Evolutionary conservation across 768 basidiomycete genomes (phyloP).

Genomic region (Clavulina sp.): DNA sequence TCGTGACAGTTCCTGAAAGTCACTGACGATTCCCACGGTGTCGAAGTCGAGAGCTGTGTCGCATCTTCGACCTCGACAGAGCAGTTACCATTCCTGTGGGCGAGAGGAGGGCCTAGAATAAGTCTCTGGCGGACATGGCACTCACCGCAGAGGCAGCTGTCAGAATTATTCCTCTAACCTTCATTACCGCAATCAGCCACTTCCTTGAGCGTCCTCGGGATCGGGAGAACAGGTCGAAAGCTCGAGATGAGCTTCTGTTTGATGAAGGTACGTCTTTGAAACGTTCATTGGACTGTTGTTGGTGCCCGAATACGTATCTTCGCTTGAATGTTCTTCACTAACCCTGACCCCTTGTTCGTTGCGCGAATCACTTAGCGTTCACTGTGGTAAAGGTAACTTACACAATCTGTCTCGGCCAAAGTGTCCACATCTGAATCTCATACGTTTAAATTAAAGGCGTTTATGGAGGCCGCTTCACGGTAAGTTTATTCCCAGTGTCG

Average conservation of each 20-base stretch:
- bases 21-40: too few relatives aligned
- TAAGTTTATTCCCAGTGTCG: constrained; percentile 10
- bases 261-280: too few relatives aligned
- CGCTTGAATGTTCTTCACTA: not conserved
- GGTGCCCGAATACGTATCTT: not conserved
- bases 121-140: not conserved
- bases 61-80: not conserved
- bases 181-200: constrained; percentile 20
- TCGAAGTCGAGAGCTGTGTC: not conserved
- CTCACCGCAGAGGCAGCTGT: not conserved
- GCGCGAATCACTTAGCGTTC: constrained; percentile 1
- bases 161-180: not conserved
- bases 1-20: too few relatives aligned
- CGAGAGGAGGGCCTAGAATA: not conserved
- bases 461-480: constrained; percentile 22
- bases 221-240: constrained; percentile 14
- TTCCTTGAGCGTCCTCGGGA: constrained; percentile 16
- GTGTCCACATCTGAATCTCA: not conserved
- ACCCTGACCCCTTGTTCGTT: too few relatives aligned
- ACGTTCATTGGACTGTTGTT: too few relatives aligned
- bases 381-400: constrained; percentile 7
- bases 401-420: not conserved
- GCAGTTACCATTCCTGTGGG: not conserved
- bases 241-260: constrained; percentile 21
- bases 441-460: constrained; percentile 11